phyloP scores from a whole-genome alignment of 2,329 filamentous ascomycete species.

The Escovopsis sp. region DNA sequence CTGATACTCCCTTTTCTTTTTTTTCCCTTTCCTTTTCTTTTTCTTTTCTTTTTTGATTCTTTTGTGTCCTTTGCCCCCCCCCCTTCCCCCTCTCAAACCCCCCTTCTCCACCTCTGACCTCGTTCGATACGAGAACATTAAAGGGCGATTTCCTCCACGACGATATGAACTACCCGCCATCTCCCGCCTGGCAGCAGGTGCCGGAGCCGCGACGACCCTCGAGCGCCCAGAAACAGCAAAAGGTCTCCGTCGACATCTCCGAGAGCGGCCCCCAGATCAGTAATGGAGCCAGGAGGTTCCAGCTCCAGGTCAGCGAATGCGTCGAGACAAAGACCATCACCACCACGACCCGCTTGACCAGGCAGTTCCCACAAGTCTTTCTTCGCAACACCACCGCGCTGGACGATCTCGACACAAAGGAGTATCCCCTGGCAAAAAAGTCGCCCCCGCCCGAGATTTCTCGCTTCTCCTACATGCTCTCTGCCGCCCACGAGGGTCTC shows the following conservation, averaged over 20 bases:
- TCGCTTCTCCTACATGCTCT: constrained; percentile 56
- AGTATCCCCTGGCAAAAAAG: constrained; percentile 75
- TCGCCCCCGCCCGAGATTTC: constrained; percentile 69
- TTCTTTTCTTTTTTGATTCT: not conserved
- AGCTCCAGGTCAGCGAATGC: constrained; percentile 48
- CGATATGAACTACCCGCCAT: constrained; percentile 24
- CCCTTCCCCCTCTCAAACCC: not conserved
- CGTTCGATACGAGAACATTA: too few relatives aligned
- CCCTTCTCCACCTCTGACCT: not conserved
- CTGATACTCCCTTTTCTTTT: not conserved
- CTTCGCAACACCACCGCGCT: constrained; percentile 60
- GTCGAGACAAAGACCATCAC: constrained; percentile 63
- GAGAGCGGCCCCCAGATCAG: constrained; percentile 20
- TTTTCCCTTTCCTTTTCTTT: not conserved
- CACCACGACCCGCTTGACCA: constrained; percentile 81
- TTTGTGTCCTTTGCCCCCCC: not conserved
- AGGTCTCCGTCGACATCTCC: constrained; percentile 32
- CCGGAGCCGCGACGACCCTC: constrained; percentile 21
- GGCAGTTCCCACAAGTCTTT: constrained; percentile 69
- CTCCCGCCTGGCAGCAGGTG: constrained; percentile 22
- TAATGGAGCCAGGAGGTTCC: constrained; percentile 24
- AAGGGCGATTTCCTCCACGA: too few relatives aligned
- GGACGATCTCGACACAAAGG: constrained; percentile 63
- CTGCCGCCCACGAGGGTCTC: constrained; percentile 13
- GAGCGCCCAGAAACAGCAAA: constrained; percentile 22